Conservation (phyloP, 2,329 filamentous ascomycete genomes). For the Aspergillus sp. region DNA sequence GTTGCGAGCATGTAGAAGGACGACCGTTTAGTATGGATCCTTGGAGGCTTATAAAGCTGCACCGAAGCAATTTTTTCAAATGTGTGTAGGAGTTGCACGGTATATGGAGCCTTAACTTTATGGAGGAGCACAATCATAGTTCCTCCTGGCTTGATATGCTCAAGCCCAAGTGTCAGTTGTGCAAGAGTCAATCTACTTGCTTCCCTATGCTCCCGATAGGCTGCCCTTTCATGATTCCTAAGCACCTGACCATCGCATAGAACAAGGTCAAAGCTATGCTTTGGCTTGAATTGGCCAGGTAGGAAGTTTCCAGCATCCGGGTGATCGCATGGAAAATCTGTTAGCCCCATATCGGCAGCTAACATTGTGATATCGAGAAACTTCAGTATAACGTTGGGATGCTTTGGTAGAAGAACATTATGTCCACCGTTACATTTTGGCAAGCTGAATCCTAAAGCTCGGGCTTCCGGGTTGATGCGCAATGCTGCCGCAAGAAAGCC, state of each 20-base stretch:
- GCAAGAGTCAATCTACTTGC: background rate
- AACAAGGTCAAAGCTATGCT: background rate
- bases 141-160: background rate
- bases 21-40: background rate
- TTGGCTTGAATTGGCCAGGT: background rate
- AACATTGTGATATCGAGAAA: conserved; percentile 1
- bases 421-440: background rate
- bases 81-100: background rate
- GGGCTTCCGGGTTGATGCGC: background rate
- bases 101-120: background rate
- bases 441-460: background rate
- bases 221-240: background rate
- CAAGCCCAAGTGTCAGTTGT: background rate
- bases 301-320: background rate
- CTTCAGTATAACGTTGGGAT: background rate
- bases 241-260: background rate
- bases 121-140: background rate
- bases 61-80: background rate
- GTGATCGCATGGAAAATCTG: background rate
- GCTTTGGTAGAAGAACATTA: background rate
- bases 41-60: background rate
- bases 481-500: background rate
- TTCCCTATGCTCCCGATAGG: background rate
- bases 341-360: background rate
- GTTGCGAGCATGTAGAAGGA: background rate